Evolutionary conservation across 805 yeast genomes (phyloP).

Genomic region (Candida pseudoglaebosa): DNA sequence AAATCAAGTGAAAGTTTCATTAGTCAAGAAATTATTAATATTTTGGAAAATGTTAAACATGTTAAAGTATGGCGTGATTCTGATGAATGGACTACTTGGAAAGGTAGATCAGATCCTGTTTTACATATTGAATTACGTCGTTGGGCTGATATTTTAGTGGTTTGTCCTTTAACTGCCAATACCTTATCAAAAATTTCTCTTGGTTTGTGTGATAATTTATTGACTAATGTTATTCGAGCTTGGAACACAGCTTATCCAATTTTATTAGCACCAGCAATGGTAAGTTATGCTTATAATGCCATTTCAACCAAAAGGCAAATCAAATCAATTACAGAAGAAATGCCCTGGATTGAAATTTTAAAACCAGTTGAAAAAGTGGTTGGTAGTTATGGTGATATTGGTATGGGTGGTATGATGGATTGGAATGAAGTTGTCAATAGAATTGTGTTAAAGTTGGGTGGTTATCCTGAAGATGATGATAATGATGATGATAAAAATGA

Average conservation of each 20-base stretch:
- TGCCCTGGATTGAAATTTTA: constrained; percentile 93
- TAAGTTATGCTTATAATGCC: constrained; percentile 84
- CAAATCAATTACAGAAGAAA: constrained; percentile 72
- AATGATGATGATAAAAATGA: constrained; percentile 43
- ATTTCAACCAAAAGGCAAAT: constrained; percentile 84
- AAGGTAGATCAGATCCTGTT: constrained; percentile 80
- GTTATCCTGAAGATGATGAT: constrained; percentile 48
- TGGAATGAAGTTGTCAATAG: constrained; percentile 91
- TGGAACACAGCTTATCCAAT: constrained; percentile 94
- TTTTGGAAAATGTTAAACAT: constrained; percentile 36
- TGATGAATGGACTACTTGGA: constrained; percentile 74
- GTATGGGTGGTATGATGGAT: constrained; percentile 99
- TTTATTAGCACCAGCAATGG: constrained; percentile 93
- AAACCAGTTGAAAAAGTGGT: constrained; percentile 93
- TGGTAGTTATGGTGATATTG: constrained; percentile 92
- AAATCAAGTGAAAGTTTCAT: constrained; percentile 51
- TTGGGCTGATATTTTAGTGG: constrained; percentile 92
- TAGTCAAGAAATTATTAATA: constrained; percentile 40
- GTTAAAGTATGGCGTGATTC: constrained; percentile 54
- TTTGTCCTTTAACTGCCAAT: constrained; percentile 95
- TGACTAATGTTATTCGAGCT: constrained; percentile 87
- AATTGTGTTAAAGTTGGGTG: constrained; percentile 64
- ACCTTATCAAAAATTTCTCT: constrained; percentile 83
- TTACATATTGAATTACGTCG: constrained; percentile 90
- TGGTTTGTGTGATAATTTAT: constrained; percentile 88